Evolutionary conservation across 768 basidiomycete genomes (phyloP).

Genomic region (Chalciporus piperatus): DNA sequence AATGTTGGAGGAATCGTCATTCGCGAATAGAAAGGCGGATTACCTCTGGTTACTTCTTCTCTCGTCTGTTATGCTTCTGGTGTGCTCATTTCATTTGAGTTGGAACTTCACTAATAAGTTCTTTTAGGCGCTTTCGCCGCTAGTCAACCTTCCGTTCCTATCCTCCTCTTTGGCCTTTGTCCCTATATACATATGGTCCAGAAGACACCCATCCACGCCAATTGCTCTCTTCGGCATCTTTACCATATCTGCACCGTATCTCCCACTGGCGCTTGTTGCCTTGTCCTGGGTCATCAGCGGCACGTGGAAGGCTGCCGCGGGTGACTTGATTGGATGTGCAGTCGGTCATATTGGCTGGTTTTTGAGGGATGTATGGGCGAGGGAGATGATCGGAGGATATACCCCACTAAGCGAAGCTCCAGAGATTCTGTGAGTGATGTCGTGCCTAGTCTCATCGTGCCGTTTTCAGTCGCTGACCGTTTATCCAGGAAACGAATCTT

Average conservation of each 20-base stretch:
- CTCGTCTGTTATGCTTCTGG: constrained; percentile 83
- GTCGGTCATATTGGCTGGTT: constrained; percentile 89
- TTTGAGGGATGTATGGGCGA: constrained; percentile 80
- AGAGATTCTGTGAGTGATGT: constrained; percentile 54
- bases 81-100: constrained; percentile 34
- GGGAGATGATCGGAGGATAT: constrained; percentile 79
- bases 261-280: constrained; percentile 86
- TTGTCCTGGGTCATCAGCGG: constrained; percentile 85
- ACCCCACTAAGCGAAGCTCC: constrained; percentile 75
- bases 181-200: constrained; percentile 95
- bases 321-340: constrained; percentile 79
- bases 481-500: constrained; percentile 58
- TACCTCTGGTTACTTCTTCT: constrained; percentile 93
- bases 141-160: constrained; percentile 90
- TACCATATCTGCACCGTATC: constrained; percentile 93
- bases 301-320: constrained; percentile 79
- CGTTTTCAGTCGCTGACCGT: constrained; percentile 3
- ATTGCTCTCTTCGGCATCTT: constrained; percentile 94
- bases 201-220: constrained; percentile 91
- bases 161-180: constrained; percentile 92
- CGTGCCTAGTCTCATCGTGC: not conserved
- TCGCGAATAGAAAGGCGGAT: constrained; percentile 86
- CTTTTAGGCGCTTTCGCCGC: constrained; percentile 70
- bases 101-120: not conserved
- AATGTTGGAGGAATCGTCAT: constrained; percentile 96